Percentiles rank a stretch among this genome's conserved stretches.
These are phyloP conservation scores for Erodium maritimum DNA, from an alignment of 345 rosid species.

Conservation along the genomic window DNA sequence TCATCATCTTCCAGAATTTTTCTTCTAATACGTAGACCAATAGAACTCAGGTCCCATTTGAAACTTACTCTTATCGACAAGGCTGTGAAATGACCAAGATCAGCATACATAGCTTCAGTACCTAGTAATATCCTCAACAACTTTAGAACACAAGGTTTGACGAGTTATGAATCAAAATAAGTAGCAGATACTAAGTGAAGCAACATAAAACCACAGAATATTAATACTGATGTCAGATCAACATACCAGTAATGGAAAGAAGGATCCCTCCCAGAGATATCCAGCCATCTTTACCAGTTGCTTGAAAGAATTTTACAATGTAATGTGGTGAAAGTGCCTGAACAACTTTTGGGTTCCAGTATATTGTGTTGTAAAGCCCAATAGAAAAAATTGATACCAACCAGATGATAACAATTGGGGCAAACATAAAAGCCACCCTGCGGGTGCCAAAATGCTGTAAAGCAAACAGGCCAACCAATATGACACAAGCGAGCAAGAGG, in stretches of 20 bases:
- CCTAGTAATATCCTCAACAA: constrained; percentile 41
- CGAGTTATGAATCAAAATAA: not conserved
- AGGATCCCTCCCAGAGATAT: constrained; percentile 91
- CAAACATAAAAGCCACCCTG: constrained; percentile 81
- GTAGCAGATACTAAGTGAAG: not conserved
- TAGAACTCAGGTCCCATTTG: not conserved
- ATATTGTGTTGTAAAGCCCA: constrained; percentile 63
- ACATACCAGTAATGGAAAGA: constrained; percentile 75
- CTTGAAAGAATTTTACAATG: constrained; percentile 53
- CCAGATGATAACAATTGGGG: constrained; percentile 81
- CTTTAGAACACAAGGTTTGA: not conserved
- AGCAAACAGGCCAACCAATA: constrained; percentile 89
- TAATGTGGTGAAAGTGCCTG: constrained; percentile 68
- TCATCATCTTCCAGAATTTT: not conserved
- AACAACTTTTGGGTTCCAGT: constrained; percentile 70
- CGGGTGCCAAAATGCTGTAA: constrained; percentile 88
- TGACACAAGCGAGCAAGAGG: constrained; percentile 60
- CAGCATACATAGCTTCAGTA: constrained; percentile 92
- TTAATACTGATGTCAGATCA: constrained; percentile 6
- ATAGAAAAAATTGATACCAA: constrained; percentile 54
- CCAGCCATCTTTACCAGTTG: constrained; percentile 82
- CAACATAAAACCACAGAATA: not conserved
- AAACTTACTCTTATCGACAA: constrained; percentile 59
- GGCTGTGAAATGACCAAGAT: constrained; percentile 92
- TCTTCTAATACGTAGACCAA: not conserved